Percentiles rank a stretch among this genome's conserved stretches.
These are phyloP conservation scores for Macrolepiota albuminosa DNA, from an alignment of 768 basidiomycete genomes.

Conservation along the genomic window DNA sequence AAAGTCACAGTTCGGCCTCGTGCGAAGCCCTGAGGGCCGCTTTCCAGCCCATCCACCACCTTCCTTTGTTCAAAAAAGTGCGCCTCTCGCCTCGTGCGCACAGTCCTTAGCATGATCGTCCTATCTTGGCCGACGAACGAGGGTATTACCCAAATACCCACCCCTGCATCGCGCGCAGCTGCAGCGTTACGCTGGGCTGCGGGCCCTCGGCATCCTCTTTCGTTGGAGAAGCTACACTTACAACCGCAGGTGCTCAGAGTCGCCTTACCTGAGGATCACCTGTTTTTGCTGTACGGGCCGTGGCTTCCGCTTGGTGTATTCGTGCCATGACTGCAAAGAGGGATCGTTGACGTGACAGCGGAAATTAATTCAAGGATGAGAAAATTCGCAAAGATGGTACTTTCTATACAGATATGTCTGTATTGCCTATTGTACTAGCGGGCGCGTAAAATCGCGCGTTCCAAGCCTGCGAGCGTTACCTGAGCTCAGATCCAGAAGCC, in stretches of 20 bases:
- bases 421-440: neutral
- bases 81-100: conserved; percentile 15
- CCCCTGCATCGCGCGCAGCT: conserved; percentile 3
- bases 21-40: no score
- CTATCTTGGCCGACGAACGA: conserved; percentile 1
- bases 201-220: neutral
- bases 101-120: conserved; percentile 2
- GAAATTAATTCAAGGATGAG: conserved; percentile 5
- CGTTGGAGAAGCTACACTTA: neutral
- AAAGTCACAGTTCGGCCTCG: conserved; percentile 1
- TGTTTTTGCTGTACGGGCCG: neutral
- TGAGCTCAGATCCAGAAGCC: neutral
- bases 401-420: neutral
- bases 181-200: conserved; percentile 2
- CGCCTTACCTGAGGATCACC: neutral
- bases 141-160: no score
- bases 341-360: neutral
- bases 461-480: neutral
- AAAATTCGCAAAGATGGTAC: conserved; percentile 2
- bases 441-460: neutral
- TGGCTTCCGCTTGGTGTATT: neutral
- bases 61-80: conserved; percentile 8
- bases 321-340: neutral
- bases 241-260: neutral
- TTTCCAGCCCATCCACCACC: neutral